phyloP scores from a whole-genome alignment of 345 rosid genomes.

The Nasturtium officinale region DNA sequence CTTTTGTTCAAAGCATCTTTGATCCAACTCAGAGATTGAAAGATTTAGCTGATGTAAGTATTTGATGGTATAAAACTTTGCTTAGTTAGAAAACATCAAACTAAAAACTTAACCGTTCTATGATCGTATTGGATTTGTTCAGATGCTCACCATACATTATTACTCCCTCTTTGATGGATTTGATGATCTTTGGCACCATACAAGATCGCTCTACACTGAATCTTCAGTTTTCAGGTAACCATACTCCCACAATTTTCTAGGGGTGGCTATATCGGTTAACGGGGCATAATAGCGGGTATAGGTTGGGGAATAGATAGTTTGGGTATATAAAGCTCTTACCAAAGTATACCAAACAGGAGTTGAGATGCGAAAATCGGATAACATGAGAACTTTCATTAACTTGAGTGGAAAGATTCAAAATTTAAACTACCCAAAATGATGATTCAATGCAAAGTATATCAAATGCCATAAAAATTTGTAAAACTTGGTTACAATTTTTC shows the following conservation, averaged over 20 bases:
- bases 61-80: not conserved
- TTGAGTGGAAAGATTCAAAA: not conserved
- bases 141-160: conserved; percentile 96
- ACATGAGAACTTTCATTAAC: not conserved
- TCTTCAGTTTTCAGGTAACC: conserved; percentile 73
- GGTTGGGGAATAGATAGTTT: not conserved
- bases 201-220: conserved; percentile 66
- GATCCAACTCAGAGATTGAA: conserved; percentile 86
- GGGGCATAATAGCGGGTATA: not conserved
- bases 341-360: too few relatives aligned
- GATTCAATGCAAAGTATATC: not conserved
- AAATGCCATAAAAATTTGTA: not conserved
- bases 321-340: not conserved
- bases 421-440: not conserved
- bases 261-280: not conserved
- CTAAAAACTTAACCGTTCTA: not conserved
- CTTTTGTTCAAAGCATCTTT: conserved; percentile 76
- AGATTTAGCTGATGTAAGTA: conserved; percentile 93
- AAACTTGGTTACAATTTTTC: not conserved
- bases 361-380: not conserved
- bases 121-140: conserved; percentile 32
- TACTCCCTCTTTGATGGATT: conserved; percentile 87
- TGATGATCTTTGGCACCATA: conserved; percentile 80
- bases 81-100: not conserved
- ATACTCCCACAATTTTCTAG: not conserved